These are phyloP conservation scores for Ustilago lituana DNA, from an alignment of 1,284 basidiomycete species.

Conservation along the genomic window DNA sequence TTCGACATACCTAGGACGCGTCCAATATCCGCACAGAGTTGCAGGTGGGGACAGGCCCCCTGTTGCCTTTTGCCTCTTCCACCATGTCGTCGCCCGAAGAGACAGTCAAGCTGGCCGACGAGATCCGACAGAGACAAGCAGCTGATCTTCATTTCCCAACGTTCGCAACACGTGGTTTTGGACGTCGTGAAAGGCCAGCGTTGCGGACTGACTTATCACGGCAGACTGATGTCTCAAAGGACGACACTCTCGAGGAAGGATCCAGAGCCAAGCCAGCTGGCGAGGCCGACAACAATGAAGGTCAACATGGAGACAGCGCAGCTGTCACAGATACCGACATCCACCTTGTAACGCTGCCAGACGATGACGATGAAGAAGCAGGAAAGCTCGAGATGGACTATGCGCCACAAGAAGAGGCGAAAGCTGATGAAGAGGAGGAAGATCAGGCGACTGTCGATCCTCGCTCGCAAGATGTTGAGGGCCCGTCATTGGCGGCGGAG, in stretches of 20 bases:
- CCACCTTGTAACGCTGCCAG: constrained; percentile 15
- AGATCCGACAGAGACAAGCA: constrained; percentile 41
- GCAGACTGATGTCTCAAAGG: not conserved
- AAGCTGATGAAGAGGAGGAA: not conserved
- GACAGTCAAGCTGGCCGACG: constrained; percentile 37
- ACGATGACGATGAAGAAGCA: constrained; percentile 45
- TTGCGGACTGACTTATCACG: constrained; percentile 12
- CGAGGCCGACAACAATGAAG: no score
- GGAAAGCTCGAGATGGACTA: constrained; percentile 50
- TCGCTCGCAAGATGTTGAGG: constrained; percentile 5
- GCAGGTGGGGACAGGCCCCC: no score
- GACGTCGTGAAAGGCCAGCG: constrained; percentile 28
- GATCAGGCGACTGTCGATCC: not conserved
- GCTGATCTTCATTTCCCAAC: constrained; percentile 37
- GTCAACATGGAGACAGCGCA: not conserved
- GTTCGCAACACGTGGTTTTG: constrained; percentile 35
- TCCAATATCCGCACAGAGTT: no score
- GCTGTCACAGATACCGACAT: not conserved
- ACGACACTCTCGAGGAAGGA: not conserved
- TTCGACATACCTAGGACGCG: no score
- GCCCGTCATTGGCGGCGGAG: constrained; percentile 23
- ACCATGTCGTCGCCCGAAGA: constrained; percentile 48
- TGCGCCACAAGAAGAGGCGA: constrained; percentile 1
- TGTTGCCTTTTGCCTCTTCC: no score
- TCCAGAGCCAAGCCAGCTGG: not conserved